Conservation (phyloP, 805 yeast genomes). For the Lipomyces spencermartinsiae region DNA sequence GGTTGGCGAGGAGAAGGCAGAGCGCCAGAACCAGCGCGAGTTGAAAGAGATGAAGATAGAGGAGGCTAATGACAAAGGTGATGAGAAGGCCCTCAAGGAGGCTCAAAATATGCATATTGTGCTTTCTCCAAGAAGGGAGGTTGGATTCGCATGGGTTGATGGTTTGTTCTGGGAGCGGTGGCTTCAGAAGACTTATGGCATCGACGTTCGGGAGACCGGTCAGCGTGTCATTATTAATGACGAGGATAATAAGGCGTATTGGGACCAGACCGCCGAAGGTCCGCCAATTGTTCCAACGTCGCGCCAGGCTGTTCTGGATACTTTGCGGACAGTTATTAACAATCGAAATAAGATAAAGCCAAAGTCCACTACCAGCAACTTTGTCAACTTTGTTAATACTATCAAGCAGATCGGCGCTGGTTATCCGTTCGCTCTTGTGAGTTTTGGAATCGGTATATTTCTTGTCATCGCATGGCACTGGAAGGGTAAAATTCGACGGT, state of each 20-base stretch:
- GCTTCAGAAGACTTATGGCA: slow-evolving; percentile 44
- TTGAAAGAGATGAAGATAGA: slow-evolving; percentile 44
- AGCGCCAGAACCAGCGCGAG: slow-evolving; percentile 42
- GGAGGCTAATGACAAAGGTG: slow-evolving; percentile 46
- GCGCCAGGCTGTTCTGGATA: slow-evolving; percentile 23
- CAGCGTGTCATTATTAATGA: slow-evolving; percentile 44
- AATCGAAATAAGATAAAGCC: slow-evolving; percentile 31
- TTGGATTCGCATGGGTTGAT: slow-evolving; percentile 49
- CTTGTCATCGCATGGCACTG: slow-evolving; percentile 33
- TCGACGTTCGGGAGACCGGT: slow-evolving; percentile 36
- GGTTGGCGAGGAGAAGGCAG: slow-evolving; percentile 39
- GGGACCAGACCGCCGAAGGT: slow-evolving; percentile 44
- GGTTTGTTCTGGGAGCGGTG: slow-evolving; percentile 47
- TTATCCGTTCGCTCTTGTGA: slow-evolving; percentile 26
- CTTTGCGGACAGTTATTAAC: slow-evolving; percentile 26
- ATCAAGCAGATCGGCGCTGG: slow-evolving; percentile 11
- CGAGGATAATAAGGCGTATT: slow-evolving; percentile 42
- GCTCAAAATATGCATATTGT: slow-evolving; percentile 44
- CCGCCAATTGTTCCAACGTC: slow-evolving; percentile 33
- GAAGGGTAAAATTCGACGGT: slow-evolving; percentile 33
- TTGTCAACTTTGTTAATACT: slow-evolving; percentile 24
- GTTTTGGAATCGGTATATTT: slow-evolving; percentile 18
- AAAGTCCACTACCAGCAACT: slow-evolving; percentile 34
- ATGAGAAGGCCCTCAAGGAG: slow-evolving; percentile 42
- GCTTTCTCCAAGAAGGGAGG: slow-evolving; percentile 39